These are phyloP conservation scores for Xenoacremonium recifei DNA, from an alignment of 2,329 filamentous ascomycete species.

Conservation along the genomic window DNA sequence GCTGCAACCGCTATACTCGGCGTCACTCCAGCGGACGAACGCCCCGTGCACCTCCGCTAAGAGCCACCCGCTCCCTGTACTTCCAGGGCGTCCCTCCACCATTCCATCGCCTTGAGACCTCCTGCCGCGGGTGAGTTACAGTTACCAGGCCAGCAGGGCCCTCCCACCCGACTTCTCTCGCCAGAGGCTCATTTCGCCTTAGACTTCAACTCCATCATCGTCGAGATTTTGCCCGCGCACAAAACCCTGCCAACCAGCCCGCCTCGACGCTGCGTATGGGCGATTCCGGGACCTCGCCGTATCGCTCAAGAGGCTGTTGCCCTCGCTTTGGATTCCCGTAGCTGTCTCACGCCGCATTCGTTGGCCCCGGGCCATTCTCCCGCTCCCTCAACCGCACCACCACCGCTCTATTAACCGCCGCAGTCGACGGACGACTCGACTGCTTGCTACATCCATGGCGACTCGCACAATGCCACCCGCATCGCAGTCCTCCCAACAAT, in stretches of 20 bases:
- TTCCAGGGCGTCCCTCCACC: background rate
- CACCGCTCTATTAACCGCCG: background rate
- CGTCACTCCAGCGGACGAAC: too few species aligned
- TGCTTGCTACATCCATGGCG: background rate
- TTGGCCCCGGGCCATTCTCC: too few species aligned
- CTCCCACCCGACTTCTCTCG: conserved; percentile 15
- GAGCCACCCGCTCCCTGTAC: too few species aligned
- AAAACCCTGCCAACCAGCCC: conserved; percentile 14
- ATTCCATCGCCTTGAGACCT: background rate
- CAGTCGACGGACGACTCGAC: background rate
- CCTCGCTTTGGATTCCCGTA: too few species aligned
- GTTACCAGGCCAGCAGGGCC: conserved; percentile 12
- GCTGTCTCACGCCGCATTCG: too few species aligned
- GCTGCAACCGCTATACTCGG: background rate
- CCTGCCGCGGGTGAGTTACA: too few species aligned
- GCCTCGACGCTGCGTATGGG: conserved; percentile 19
- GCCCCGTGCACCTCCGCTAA: too few species aligned
- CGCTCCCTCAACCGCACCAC: too few species aligned
- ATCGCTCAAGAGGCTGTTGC: conserved; percentile 15
- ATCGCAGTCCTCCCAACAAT: conserved; percentile 55
- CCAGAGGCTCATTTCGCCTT: conserved; percentile 26
- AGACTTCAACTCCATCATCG: conserved; percentile 23
- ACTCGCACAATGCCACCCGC: conserved; percentile 36
- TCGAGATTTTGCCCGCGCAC: conserved; percentile 25
- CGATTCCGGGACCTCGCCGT: conserved; percentile 11